Base-by-base conservation (phyloP, 148 eudicot genomes). In the Rhododendron ferrugineum region DNA sequence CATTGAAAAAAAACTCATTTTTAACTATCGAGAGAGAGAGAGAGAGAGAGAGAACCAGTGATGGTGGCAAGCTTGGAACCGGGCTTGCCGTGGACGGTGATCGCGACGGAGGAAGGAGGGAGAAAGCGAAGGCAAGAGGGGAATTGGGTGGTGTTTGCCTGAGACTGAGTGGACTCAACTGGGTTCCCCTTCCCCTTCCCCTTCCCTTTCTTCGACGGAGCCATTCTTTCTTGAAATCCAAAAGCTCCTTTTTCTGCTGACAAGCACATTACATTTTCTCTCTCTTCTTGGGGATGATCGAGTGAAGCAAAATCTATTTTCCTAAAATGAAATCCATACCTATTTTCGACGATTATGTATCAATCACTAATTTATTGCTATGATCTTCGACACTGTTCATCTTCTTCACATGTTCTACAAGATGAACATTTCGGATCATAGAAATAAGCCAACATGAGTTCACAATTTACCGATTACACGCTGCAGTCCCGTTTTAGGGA, bases 71-170 rank as follows among this genome's bases (percentile, higher is more conserved):
- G 88, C 88, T 94, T 96, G 84, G 99, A 95, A 79, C 95, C 99
- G 82, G 99, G 99, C 92, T 95, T 96, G 80, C 97, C 99, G 88
- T 95, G 99, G 88, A 96, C 89, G 78, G 95, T 93, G 79, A 96
- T 93, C 76, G 99, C 89, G 18, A 96, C 97, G 42, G 98, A 94
- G 13, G 94, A 89, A 4, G 98, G 97, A 11, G 95, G 74, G 3
- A 94, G 84, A 2, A 83, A 82, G 15, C 95, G 93, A 20, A 96
- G 85, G 82, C 99, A 95, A 1, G 87, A 86, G 5, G 99, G 98
- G 70, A 87, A 89, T 54, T 89, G 44, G 46, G 46, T 87, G 70
- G 84, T 28, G 11, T 44, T 77, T 30, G 86, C 60, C 22, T 82
- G 87, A 37, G 89, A 16, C 85, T 72, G 88, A 87, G 91, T 84